phyloP scores from a whole-genome alignment of 345 rosid species.

The Ceriops decandra region DNA sequence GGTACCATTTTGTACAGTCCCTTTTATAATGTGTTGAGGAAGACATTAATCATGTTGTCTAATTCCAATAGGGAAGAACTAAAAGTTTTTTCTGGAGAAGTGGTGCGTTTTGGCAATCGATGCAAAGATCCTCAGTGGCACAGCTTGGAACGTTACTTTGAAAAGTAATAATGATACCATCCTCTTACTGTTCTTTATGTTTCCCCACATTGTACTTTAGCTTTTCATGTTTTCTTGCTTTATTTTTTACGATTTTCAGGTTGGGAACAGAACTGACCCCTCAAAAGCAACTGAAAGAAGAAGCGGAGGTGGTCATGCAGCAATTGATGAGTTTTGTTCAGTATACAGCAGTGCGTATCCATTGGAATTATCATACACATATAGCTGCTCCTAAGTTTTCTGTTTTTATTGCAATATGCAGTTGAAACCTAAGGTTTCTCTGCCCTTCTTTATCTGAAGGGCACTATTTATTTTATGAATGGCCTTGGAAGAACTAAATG shows the following conservation, averaged over 20 bases:
- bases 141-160: slow-evolving; percentile 87
- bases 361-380: neutral
- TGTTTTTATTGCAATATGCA: neutral
- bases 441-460: neutral
- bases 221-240: slow-evolving; percentile 20
- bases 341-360: slow-evolving; percentile 77
- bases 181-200: slow-evolving; percentile 17
- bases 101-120: slow-evolving; percentile 95
- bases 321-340: slow-evolving; percentile 77
- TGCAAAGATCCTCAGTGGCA: slow-evolving; percentile 99
- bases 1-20: neutral
- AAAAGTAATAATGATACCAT: slow-evolving; percentile 52
- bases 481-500: neutral
- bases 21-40: neutral
- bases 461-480: neutral
- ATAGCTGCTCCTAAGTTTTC: neutral
- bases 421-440: neutral
- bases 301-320: slow-evolving; percentile 65
- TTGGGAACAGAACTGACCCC: slow-evolving; percentile 71
- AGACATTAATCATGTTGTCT: slow-evolving; percentile 5
- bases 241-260: slow-evolving; percentile 43
- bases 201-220: neutral
- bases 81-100: slow-evolving; percentile 84
- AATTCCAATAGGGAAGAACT: slow-evolving; percentile 71
- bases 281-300: slow-evolving; percentile 71